These are phyloP conservation scores for Camellia lanceoleosa DNA, from an alignment of 148 eudicot species.

Conservation along the genomic window DNA sequence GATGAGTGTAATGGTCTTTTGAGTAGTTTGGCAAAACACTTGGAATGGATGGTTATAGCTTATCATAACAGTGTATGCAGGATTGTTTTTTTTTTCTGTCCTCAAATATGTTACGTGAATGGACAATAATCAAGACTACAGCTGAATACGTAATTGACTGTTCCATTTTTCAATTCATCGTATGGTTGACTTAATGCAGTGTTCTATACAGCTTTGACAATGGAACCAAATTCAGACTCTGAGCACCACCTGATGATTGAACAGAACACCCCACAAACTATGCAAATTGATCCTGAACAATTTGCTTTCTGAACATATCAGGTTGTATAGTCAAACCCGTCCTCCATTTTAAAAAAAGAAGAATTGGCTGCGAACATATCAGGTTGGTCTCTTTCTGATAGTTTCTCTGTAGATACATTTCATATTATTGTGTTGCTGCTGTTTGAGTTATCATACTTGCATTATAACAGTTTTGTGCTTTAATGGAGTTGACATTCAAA, in stretches of 20 bases:
- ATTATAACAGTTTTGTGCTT: too few relatives aligned
- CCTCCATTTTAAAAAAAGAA: too few relatives aligned
- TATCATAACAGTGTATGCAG: background rate
- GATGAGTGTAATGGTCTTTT: background rate
- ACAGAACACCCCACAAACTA: constrained; percentile 23
- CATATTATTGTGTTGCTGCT: too few relatives aligned
- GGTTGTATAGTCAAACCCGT: too few relatives aligned
- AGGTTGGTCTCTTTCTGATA: too few relatives aligned
- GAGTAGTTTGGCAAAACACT: background rate
- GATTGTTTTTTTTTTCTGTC: background rate
- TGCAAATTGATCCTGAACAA: constrained; percentile 85
- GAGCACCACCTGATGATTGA: constrained; percentile 55
- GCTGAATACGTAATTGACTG: background rate
- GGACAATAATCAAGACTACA: background rate
- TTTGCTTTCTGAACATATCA: too few relatives aligned
- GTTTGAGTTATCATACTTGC: too few relatives aligned
- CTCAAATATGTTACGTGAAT: background rate
- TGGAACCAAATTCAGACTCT: constrained; percentile 46
- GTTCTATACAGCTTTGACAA: constrained; percentile 19
- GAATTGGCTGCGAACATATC: too few relatives aligned
- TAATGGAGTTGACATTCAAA: too few relatives aligned
- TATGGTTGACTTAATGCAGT: background rate
- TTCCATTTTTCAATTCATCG: background rate
- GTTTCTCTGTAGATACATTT: too few relatives aligned
- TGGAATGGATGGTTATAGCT: background rate